A percentile compares a stretch with the other conserved stretches of the same genome.
These are phyloP conservation scores for Andrographis paniculata DNA, from an alignment of 305 asterid species.

Conservation along the genomic window DNA sequence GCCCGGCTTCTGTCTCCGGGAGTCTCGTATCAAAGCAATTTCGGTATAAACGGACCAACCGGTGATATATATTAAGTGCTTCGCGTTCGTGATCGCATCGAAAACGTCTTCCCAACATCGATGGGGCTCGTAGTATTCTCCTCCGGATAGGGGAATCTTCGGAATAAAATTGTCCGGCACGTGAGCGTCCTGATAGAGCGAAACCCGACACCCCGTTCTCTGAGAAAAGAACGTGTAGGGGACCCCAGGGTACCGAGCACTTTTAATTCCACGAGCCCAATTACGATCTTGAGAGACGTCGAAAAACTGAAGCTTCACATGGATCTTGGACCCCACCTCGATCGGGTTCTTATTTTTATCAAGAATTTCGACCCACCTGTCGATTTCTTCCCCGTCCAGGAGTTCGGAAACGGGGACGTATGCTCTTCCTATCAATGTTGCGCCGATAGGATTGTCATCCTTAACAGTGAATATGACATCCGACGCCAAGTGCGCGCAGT, in stretches of 20 bases:
- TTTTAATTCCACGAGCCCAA: slow-evolving; percentile 76
- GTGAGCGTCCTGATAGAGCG: slow-evolving; percentile 81
- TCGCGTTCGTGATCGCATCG: slow-evolving; percentile 79
- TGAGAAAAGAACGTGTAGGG: slow-evolving; percentile 81
- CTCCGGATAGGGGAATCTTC: slow-evolving; percentile 68
- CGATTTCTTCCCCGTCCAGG: slow-evolving; percentile 71
- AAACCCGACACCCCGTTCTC: slow-evolving; percentile 70
- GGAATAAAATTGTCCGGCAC: slow-evolving; percentile 71
- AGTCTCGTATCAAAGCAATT: slow-evolving; percentile 63
- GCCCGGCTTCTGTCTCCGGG: slow-evolving; percentile 68
- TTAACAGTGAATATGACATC: slow-evolving; percentile 69
- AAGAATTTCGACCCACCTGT: slow-evolving; percentile 75
- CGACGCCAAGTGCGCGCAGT: slow-evolving; percentile 76
- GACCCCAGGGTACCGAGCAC: slow-evolving; percentile 66
- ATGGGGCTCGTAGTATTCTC: slow-evolving; percentile 57
- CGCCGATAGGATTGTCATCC: slow-evolving; percentile 83
- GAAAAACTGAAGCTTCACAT: slow-evolving; percentile 69
- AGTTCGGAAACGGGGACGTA: slow-evolving; percentile 63
- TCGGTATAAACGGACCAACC: slow-evolving; percentile 93
- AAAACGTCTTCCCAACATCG: slow-evolving; percentile 90
- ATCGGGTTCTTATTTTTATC: slow-evolving; percentile 63
- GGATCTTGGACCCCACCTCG: slow-evolving; percentile 60
- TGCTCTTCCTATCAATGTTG: slow-evolving; percentile 87
- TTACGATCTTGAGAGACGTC: slow-evolving; percentile 65
- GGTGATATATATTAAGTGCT: slow-evolving; percentile 84